A percentile compares a stretch with the other conserved stretches of the same genome.
These are phyloP conservation scores for Durusdinium trenchii DNA, from an alignment of 73 alveolate species.

Conservation along the genomic window DNA sequence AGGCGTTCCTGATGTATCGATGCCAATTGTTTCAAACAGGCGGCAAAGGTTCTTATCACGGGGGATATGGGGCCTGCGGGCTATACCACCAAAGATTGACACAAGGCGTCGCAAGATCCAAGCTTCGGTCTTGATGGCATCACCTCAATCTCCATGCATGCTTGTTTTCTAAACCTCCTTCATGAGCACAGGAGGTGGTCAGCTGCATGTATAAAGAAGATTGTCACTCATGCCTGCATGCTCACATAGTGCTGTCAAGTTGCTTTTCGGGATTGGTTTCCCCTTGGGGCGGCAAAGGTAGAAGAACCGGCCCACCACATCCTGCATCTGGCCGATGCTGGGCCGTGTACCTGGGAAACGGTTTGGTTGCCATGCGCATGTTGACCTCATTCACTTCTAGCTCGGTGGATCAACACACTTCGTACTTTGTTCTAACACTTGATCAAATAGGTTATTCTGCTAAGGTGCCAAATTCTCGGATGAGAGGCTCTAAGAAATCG, in stretches of 20 bases:
- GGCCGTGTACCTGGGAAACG: slow-evolving; percentile 14
- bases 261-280: not conserved
- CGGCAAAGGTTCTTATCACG: not conserved
- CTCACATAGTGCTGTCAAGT: not conserved
- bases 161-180: too few species aligned
- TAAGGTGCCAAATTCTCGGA: slow-evolving; percentile 6
- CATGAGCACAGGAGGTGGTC: not conserved
- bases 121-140: slow-evolving; percentile 27
- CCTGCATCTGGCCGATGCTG: not conserved
- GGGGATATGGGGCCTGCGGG: slow-evolving; percentile 21
- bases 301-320: slow-evolving; percentile 21
- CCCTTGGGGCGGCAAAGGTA: not conserved
- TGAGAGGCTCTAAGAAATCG: not conserved
- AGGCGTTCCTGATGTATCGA: not conserved
- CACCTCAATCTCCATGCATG: not conserved
- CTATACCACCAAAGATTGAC: not conserved
- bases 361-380: not conserved
- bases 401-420: not conserved
- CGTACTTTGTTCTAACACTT: too few species aligned
- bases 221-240: too few species aligned
- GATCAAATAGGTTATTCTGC: not conserved
- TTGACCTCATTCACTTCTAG: not conserved
- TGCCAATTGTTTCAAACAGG: not conserved
- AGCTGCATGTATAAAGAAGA: too few species aligned
- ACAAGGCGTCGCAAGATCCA: slow-evolving; percentile 15